A percentile compares a stretch with the other conserved stretches of the same genome.
Evolutionary conservation across 495 filamentous ascomycete species (phyloP).

Genomic region (Podospora conica): DNA sequence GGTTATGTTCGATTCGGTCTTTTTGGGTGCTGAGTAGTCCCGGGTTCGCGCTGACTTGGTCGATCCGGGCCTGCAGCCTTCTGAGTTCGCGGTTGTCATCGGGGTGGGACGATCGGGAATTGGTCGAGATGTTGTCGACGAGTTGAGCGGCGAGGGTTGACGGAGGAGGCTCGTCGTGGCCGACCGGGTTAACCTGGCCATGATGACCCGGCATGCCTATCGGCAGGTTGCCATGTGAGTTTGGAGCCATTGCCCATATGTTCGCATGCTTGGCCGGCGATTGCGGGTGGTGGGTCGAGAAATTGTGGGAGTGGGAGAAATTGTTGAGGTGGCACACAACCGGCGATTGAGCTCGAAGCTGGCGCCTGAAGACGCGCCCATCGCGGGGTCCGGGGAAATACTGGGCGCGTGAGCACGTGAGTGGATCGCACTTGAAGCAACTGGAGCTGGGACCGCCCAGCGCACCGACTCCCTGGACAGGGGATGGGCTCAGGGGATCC

Average conservation of each 20-base stretch:
- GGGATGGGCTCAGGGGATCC: neutral
- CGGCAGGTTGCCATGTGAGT: slow-evolving; percentile 13
- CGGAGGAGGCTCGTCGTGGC: slow-evolving; percentile 40
- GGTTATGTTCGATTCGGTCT: slow-evolving; percentile 65
- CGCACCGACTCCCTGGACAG: neutral
- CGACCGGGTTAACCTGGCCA: neutral
- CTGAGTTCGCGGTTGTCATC: slow-evolving; percentile 42
- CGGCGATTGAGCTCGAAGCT: neutral
- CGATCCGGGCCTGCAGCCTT: slow-evolving; percentile 34
- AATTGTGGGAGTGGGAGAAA: neutral
- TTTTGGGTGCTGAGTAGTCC: slow-evolving; percentile 42
- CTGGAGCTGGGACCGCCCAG: neutral
- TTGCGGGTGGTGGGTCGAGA: neutral
- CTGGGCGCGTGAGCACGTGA: slow-evolving; percentile 8
- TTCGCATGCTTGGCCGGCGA: slow-evolving; percentile 14
- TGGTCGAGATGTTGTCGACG: slow-evolving; percentile 48
- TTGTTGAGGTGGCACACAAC: neutral
- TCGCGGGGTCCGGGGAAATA: neutral
- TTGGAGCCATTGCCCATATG: slow-evolving; percentile 18
- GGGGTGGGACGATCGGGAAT: slow-evolving; percentile 32
- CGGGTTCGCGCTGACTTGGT: slow-evolving; percentile 38
- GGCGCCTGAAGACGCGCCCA: neutral
- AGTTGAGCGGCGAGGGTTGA: slow-evolving; percentile 67
- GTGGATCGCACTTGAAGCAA: neutral
- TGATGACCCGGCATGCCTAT: slow-evolving; percentile 10